phyloP scores from a whole-genome alignment of 148 eudicot genomes.

The Simmondsia chinensis region DNA sequence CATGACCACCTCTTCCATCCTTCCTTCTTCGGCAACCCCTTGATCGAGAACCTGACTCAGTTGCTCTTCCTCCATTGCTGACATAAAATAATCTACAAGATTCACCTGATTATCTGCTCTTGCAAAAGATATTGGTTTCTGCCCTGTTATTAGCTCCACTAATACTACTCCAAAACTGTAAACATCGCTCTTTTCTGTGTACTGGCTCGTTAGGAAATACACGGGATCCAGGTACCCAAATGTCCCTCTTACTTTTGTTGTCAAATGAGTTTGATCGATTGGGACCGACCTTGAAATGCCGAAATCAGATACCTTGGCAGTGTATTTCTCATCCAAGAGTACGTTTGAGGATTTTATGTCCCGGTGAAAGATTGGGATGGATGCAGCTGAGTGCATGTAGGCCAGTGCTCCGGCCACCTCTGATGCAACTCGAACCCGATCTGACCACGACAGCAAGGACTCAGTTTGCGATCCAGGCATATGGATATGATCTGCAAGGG shows the following conservation, averaged over 20 bases:
- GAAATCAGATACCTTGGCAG: constrained; percentile 9
- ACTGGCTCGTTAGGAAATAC: not conserved
- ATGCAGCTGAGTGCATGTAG: constrained; percentile 10
- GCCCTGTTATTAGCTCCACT: constrained; percentile 4
- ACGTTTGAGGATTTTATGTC: constrained; percentile 4
- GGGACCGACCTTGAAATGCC: constrained; percentile 5
- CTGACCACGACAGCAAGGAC: not conserved
- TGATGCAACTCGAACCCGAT: not conserved
- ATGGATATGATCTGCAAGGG: constrained; percentile 5
- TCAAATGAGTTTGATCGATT: constrained; percentile 4
- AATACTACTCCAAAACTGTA: constrained; percentile 9
- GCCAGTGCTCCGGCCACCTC: constrained; percentile 8
- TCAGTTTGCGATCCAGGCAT: not conserved
- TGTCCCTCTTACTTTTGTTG: constrained; percentile 1
- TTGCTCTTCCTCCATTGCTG: not conserved
- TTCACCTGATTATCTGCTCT: not conserved
- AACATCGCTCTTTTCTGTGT: no score
- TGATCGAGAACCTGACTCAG: not conserved
- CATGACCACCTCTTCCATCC: not conserved
- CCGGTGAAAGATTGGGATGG: constrained; percentile 9
- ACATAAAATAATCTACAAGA: not conserved
- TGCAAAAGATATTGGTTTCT: not conserved
- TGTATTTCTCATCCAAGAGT: constrained; percentile 5
- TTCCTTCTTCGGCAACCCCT: not conserved
- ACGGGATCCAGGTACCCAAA: constrained; percentile 6